Evolutionary conservation across 768 basidiomycete genomes (phyloP), one percentile per base, ranked within the genome.

Genomic region (Coprinopsis sp.): DNA sequence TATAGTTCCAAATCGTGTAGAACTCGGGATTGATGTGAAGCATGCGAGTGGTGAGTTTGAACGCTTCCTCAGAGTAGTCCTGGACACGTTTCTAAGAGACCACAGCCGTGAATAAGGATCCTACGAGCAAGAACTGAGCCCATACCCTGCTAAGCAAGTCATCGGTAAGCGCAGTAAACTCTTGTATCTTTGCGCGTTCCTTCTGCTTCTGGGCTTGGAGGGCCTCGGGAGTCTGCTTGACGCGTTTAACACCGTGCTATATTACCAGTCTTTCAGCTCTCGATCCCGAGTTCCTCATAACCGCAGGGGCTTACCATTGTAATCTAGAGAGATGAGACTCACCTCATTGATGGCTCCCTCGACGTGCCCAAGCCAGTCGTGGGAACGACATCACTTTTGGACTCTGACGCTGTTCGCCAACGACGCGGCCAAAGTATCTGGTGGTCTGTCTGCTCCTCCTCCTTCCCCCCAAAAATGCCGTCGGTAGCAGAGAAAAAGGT

Each of bases 1-100:
- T 77, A 65, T 92, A 94, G 65, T 96, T 95, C 96, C 96, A 98
- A 29, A 89, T 70, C 1, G 95, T 94, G 64, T 96, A 96, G 60
- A 92, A 92, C 65, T 99, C 96, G 2, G 95, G 93, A 59, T 97
- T 98, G 33, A 87, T 56, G 42, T 82, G 80, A 7, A 99, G 79
- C 19, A 97, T 64, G 22, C 70, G 73, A 13, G 83, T 82, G 1
- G 93, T 95, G 33, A 86, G 66, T n/a, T 77, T 71, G 28, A 97
- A 78, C 0, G 90, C 81, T n/a, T 86, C 84, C 23, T 65, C 61
- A 49, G 82, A 79, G 76, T 78, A 90, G 49, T 90, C 87, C 43
- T 70, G 64, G 0, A 64, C 57, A 53, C 76, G 77, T 71, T 87
- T 91, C 93, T 97, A 60, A 40, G 45, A 19, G 40, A n/a, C n/a